phyloP scores from a whole-genome alignment of 2,329 filamentous ascomycete genomes.

The Penicillium sumatraense region DNA sequence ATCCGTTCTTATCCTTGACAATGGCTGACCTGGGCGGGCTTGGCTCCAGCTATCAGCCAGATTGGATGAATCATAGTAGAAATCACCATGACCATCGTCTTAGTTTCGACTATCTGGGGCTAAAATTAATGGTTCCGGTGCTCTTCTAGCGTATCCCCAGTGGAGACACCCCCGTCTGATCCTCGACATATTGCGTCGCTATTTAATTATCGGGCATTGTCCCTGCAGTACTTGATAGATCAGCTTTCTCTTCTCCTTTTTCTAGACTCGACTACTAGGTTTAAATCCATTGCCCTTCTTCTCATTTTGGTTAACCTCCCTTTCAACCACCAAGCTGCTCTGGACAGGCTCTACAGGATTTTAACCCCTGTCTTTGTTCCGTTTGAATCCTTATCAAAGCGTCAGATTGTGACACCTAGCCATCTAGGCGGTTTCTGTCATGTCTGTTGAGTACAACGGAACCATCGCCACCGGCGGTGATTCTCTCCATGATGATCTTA shows the following conservation, averaged over 20 bases:
- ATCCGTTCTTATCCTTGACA: constrained; percentile 5
- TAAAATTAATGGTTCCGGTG: constrained; percentile 23
- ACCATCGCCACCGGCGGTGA: constrained; percentile 67
- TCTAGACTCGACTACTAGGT: background rate
- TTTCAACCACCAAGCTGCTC: background rate
- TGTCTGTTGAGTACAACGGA: constrained; percentile 65
- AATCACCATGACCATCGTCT: constrained; percentile 26
- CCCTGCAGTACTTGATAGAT: constrained; percentile 30
- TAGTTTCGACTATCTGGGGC: constrained; percentile 28
- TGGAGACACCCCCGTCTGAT: constrained; percentile 24
- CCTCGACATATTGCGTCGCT: constrained; percentile 17
- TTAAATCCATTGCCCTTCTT: constrained; percentile 4
- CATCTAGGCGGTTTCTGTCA: constrained; percentile 19
- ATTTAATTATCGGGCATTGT: constrained; percentile 28
- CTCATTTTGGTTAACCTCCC: background rate
- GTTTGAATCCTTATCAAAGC: background rate
- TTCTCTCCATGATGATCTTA: constrained; percentile 71
- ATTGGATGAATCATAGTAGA: constrained; percentile 27
- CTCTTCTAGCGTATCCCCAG: constrained; percentile 25
- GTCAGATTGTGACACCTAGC: background rate
- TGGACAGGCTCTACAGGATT: background rate
- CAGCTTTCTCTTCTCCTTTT: constrained; percentile 17
- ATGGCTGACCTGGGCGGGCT: constrained; percentile 20
- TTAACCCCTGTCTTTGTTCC: background rate
- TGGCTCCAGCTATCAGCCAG: constrained; percentile 22